Conservation (phyloP, 768 basidiomycete genomes). For the Amanita pallidorosea region DNA sequence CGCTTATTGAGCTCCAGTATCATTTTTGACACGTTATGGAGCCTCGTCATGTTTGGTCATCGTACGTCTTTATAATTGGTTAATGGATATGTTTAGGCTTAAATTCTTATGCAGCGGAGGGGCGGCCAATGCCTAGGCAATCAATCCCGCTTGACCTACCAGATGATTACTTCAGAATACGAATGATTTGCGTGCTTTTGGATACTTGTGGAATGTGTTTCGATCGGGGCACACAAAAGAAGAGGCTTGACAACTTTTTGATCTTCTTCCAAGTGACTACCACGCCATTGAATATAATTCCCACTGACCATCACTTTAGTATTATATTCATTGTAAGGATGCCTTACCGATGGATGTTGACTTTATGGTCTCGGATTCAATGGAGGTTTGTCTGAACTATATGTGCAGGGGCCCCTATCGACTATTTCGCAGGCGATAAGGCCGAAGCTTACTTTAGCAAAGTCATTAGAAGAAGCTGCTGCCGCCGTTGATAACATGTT, state of each 20-base stretch:
- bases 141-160: constrained; percentile 75
- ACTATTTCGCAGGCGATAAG: constrained; percentile 55
- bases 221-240: constrained; percentile 84
- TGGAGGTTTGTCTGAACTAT: constrained; percentile 48
- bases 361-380: constrained; percentile 91
- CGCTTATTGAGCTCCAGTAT: constrained; percentile 81
- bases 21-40: constrained; percentile 92
- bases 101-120: constrained; percentile 52
- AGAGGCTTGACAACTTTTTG: constrained; percentile 89
- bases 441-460: constrained; percentile 62
- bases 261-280: constrained; percentile 78
- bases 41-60: constrained; percentile 90
- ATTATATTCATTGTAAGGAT: constrained; percentile 86
- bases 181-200: constrained; percentile 83
- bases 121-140: constrained; percentile 74
- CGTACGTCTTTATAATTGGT: constrained; percentile 42
- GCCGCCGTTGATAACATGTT: constrained; percentile 86
- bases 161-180: constrained; percentile 92
- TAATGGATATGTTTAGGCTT: constrained; percentile 6
- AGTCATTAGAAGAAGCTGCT: constrained; percentile 80
- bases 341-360: constrained; percentile 95
- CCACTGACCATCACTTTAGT: constrained; percentile 24
- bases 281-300: constrained; percentile 1
- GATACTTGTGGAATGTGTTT: constrained; percentile 99
- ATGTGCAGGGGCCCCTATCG: not conserved